Evolutionary conservation across 2,329 filamentous ascomycete genomes (phyloP).

Genomic region (Rhexocercosporidium sp.): DNA sequence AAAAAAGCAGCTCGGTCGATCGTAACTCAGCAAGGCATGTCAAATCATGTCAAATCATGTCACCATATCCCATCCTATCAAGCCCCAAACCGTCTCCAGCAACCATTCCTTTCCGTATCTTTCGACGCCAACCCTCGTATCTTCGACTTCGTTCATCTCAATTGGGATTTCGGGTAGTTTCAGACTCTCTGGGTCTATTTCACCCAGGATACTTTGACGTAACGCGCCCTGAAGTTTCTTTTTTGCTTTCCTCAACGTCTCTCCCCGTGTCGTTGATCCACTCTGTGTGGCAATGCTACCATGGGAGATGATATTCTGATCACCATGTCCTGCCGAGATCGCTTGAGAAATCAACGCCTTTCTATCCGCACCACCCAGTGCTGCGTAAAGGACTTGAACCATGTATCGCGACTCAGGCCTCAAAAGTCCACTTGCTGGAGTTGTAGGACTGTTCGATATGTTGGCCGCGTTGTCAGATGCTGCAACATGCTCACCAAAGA

Average conservation of each 20-base stretch:
- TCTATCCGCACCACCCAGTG: slow-evolving; percentile 29
- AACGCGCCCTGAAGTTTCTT: slow-evolving; percentile 35
- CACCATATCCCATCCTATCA: slow-evolving; percentile 28
- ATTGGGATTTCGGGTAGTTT: slow-evolving; percentile 24
- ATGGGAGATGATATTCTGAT: neutral
- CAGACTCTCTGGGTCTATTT: slow-evolving; percentile 28
- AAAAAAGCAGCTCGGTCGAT: neutral
- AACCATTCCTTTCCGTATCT: slow-evolving; percentile 24
- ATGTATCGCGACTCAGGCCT: slow-evolving; percentile 33
- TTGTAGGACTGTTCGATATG: slow-evolving; percentile 22
- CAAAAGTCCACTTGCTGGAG: neutral
- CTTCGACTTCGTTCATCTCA: neutral
- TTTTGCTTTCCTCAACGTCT: slow-evolving; percentile 28
- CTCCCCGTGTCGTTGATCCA: neutral
- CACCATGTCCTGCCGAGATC: slow-evolving; percentile 21
- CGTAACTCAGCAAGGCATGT: neutral
- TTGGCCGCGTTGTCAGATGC: slow-evolving; percentile 30
- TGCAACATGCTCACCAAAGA: slow-evolving; percentile 45
- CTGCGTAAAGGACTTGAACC: slow-evolving; percentile 35
- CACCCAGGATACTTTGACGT: slow-evolving; percentile 33
- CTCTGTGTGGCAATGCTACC: neutral
- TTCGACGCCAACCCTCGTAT: neutral
- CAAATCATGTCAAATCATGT: neutral
- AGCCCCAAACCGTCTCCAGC: slow-evolving; percentile 22
- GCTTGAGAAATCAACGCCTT: slow-evolving; percentile 28